These are phyloP conservation scores for Aspergillus fumigatus DNA, from an alignment of 2,329 filamentous ascomycete species.

Conservation along the genomic window DNA sequence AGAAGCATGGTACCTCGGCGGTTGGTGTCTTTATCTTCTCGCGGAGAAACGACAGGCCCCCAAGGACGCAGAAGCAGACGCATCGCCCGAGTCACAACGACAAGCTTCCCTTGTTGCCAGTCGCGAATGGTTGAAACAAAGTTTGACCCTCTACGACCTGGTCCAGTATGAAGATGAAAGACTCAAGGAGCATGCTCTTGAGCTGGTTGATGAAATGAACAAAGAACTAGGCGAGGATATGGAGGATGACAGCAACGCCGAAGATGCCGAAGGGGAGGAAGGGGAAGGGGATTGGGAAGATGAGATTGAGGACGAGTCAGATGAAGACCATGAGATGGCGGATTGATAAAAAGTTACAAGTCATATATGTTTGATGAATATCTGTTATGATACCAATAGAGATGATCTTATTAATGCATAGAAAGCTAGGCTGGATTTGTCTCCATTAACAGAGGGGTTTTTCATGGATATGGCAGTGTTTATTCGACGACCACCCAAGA, in stretches of 20 bases:
- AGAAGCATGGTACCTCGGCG: conserved; percentile 94
- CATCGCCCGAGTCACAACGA: conserved; percentile 48
- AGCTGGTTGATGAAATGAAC: conserved; percentile 51
- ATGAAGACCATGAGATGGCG: conserved; percentile 52
- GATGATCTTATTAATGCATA: conserved; percentile 5
- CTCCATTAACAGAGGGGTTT: background rate
- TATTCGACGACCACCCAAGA: background rate
- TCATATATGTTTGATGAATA: conserved; percentile 15
- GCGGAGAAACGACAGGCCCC: conserved; percentile 42
- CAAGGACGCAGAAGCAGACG: conserved; percentile 29
- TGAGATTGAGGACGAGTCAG: conserved; percentile 52
- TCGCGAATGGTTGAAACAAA: conserved; percentile 76
- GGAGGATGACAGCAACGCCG: conserved; percentile 53
- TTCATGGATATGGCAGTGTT: background rate
- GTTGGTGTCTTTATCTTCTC: conserved; percentile 81
- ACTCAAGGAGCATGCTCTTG: conserved; percentile 41
- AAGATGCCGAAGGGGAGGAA: conserved; percentile 51
- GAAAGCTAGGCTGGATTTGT: background rate
- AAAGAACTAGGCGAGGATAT: conserved; percentile 59
- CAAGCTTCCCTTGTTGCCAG: conserved; percentile 66
- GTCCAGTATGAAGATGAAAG: conserved; percentile 66
- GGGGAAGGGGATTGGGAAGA: conserved; percentile 48
- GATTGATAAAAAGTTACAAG: conserved; percentile 37
- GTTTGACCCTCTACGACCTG: conserved; percentile 69
- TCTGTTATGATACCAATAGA: conserved; percentile 31